A percentile compares a stretch with the other conserved stretches of the same genome.
Conservation (phyloP, 257 asterid species). For the Solanum sejunctum region DNA sequence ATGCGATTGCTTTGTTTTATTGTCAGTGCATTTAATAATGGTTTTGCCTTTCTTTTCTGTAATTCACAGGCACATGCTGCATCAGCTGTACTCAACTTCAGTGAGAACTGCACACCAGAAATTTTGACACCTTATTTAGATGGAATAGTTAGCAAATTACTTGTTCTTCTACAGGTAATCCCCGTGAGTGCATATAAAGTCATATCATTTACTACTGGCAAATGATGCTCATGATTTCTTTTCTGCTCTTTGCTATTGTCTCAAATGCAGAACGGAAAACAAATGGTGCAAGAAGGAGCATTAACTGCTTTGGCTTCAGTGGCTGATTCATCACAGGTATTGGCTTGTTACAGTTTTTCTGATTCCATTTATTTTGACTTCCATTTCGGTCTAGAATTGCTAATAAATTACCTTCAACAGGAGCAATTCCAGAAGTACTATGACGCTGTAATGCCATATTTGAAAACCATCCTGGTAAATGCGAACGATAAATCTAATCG, state of each 20-base stretch:
- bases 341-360: background rate
- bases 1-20: background rate
- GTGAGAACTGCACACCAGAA: conserved; percentile 92
- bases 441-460: conserved; percentile 88
- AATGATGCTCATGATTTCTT: background rate
- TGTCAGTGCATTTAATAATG: background rate
- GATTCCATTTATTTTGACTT: background rate
- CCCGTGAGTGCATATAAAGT: background rate
- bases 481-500: conserved; percentile 87
- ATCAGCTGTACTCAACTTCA: conserved; percentile 87
- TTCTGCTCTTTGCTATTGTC: background rate
- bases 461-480: conserved; percentile 74
- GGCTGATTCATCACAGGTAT: conserved; percentile 95
- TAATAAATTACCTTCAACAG: conserved; percentile 21
- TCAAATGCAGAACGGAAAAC: conserved; percentile 67
- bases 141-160: conserved; percentile 79
- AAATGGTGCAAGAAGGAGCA: conserved; percentile 99
- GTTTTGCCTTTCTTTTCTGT: background rate
- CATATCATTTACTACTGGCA: background rate
- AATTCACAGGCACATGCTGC: conserved; percentile 88
- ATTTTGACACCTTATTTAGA: conserved; percentile 78
- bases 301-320: conserved; percentile 93
- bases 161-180: conserved; percentile 69
- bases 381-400: background rate
- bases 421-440: conserved; percentile 81